Conservation (phyloP, 2,329 filamentous ascomycete species). For the Zasmidium citrigriseum region DNA sequence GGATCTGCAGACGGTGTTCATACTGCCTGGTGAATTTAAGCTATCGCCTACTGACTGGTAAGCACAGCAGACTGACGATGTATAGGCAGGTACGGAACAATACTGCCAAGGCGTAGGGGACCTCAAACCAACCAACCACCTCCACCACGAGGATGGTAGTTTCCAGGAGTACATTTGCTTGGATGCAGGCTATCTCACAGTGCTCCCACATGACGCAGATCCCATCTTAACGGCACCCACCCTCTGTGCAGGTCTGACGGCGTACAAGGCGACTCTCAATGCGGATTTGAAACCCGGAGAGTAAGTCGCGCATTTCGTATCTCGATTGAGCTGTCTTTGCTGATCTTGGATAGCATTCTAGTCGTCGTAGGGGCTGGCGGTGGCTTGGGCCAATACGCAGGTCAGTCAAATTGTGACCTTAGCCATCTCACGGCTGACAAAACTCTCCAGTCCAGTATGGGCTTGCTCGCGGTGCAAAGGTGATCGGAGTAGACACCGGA, state of each 20-base stretch:
- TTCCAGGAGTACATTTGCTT: conserved; percentile 49
- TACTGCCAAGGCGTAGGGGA: conserved; percentile 35
- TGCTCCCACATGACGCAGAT: conserved; percentile 46
- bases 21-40: conserved; percentile 38
- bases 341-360: conserved; percentile 19
- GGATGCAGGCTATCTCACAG: conserved; percentile 47
- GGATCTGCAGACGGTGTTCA: conserved; percentile 46
- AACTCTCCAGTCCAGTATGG: conserved; percentile 45
- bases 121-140: conserved; percentile 44
- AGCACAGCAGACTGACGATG: neutral
- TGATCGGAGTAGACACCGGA: conserved; percentile 46
- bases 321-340: neutral
- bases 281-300: conserved; percentile 42
- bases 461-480: conserved; percentile 42
- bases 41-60: neutral
- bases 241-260: conserved; percentile 48
- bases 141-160: conserved; percentile 49
- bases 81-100: conserved; percentile 39
- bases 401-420: too few species aligned
- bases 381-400: conserved; percentile 47
- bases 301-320: conserved; percentile 27
- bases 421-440: neutral
- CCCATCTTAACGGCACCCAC: conserved; percentile 44
- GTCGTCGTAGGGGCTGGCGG: conserved; percentile 50
- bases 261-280: conserved; percentile 48